Evolutionary conservation across 768 basidiomycete genomes (phyloP), one percentile per base, ranked within the genome.

Genomic region (Podaxis pistillaris): DNA sequence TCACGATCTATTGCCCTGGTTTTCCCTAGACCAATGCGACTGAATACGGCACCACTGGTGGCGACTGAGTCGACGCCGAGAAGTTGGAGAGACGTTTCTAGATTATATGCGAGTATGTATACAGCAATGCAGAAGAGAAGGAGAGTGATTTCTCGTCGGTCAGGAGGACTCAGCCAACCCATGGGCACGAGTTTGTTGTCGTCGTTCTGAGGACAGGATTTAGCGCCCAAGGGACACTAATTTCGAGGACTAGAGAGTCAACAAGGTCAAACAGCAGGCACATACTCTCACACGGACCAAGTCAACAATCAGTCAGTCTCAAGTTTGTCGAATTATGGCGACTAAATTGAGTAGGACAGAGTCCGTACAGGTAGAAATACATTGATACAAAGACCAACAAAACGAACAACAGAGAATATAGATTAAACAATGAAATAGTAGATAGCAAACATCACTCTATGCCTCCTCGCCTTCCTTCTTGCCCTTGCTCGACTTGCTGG

Each of bases 71-170:
- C 81, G 58, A 82, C 72, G 19, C 82, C 82, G 8, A 85, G 72
- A 40, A 82, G 75, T 47, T 79, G 78, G 5, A 91, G 75, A 0
- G 89, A 86, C 2, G 80, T 72, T 72, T 91, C 88, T 63, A 92
- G 75, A 74, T 94, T 90, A 71, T 88, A 91, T 41, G 91, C 83
- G 50, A 94, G 72, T 30, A 89, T 74, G 69, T 93, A 91, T 55
- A 85, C 73, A 15, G 84, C 77, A 36, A 91, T 71, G 9, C 87
- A 84, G 67, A 89, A 83, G 38, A 92, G 75, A 63, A 91, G 68
- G 67, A 95, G 82, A 9, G 85, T 79, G 36, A 89, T 67, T 74
- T 95, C 94, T 65, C 93, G 85, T 66, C 88, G 83, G 53, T 83
- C 89, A 11, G 89, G 92, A 56, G 86, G 83, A 2, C 84, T 79